Evolutionary conservation across 805 yeast species (phyloP), one percentile per base, ranked within the genome.

Genomic region (Kodamaea fukazawae): DNA sequence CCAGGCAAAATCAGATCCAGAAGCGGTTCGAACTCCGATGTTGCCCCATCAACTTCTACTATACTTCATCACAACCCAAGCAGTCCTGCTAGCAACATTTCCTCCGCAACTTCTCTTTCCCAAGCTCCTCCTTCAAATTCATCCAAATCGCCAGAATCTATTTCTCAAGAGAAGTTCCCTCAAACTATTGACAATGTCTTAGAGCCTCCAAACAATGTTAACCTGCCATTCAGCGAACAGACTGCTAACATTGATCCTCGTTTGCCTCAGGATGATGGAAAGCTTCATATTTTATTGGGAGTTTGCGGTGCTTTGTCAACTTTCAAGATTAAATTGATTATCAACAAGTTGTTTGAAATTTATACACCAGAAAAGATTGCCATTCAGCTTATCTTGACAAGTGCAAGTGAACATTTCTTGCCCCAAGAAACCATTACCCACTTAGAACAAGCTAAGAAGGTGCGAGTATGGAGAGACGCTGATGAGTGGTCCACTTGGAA

Each of bases 401-500:
- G 67, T 37, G 65, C 81, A 7, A 66, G 78, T 8, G 80, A 76
- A 44, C 71, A 71, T 49, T 77, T 78, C 49, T 66, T 78, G 7
- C 55, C 74, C 2, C 67, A 65, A 26, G 80, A 75, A 33, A 66
- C 67, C 8, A 59, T 76, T 43, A 53, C 52, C 35, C 55, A 55
- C 43, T 47, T 70, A 36, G 73, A 68, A 41, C 55, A 44, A 16
- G 67, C 67, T 10, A 60, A 70, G 40, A 66, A 70, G 45, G 67
- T 77, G 9, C 66, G 74, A 41, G 62, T 76, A 6, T 78, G 83
- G 83, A 60, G 78, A 50, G 81, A 78, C 51, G 57, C 63, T 15
- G 83, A 78, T 50, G 83, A 78, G 57, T 78, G 83, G 83, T 53
- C 45, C 67, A 79, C 83, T n/a, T 91, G 97, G 84, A 81, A 81